Base-by-base conservation (phyloP, 805 yeast genomes). In the Lipomyces yamadae region DNA sequence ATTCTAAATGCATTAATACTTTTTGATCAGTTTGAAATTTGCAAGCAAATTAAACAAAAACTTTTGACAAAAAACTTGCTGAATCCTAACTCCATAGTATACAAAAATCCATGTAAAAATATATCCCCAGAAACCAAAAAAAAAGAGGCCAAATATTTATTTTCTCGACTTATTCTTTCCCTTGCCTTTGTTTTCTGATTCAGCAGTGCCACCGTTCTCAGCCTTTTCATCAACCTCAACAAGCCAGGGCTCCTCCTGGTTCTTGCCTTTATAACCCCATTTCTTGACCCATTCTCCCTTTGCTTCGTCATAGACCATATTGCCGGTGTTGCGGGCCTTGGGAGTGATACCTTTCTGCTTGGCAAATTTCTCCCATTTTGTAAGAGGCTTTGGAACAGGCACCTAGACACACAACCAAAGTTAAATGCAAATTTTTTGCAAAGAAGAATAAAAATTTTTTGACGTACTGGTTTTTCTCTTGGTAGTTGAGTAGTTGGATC, bases 291-390 rank as follows among this genome's bases (percentile, higher is more conserved):
- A 95, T 79, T 92, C 93, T 61, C 94, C 93, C 37, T 85, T 80
- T 39, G 85, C 95, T 78, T 95, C 98, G 78, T 95, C 97, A 74
- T 81, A 95, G 0, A 91, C 92, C 85, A 88, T 82, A 80, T 91
- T 95, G 58, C 97, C 97, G 35, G 90, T 88, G 78, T 89, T 92
- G 24, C 72, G 68, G 68, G 90, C 91, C 83, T 91, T 93, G 80
- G 96, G 85, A 79, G 89, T 83, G 77, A 95, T 95, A 75, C 98
- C 98, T 81, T 95, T 95, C 84, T 86, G 91, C 67, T 90, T 90
- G 71, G 99, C 99, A 82, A 95, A 95, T 76, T 85, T 85, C 81
- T 95, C 97, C 99, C 99, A 95, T 81, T 88, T 92, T 72, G 99
- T 93, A 73, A 88, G 90, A 63, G 94, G 89, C 81, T 91, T 95